Conservation (phyloP, 176 grass and related monocot genomes). For the Avena insularis region DNA sequence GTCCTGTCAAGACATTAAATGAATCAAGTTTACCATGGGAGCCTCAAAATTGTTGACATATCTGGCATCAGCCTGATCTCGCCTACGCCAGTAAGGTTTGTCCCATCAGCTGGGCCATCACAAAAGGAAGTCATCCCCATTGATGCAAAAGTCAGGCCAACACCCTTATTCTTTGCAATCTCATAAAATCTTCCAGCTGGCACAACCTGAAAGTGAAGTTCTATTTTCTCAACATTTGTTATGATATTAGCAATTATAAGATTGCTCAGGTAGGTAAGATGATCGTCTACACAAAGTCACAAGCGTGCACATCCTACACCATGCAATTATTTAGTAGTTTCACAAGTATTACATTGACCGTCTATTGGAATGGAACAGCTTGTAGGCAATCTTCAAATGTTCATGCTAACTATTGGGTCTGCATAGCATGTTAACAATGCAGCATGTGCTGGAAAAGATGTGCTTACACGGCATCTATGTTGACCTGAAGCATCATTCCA, state of each 20-base stretch:
- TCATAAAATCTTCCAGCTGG: slow-evolving; percentile 81
- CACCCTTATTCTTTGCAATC: slow-evolving; percentile 74
- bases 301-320: not conserved
- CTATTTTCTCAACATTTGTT: slow-evolving; percentile 4
- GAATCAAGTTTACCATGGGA: slow-evolving; percentile 82
- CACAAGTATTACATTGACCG: not conserved
- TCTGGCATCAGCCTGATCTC: slow-evolving; percentile 92
- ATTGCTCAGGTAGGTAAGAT: not conserved
- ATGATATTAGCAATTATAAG: not conserved
- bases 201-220: slow-evolving; percentile 70
- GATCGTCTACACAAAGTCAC: not conserved
- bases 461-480: slow-evolving; percentile 92
- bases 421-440: not conserved
- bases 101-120: slow-evolving; percentile 83
- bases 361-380: slow-evolving; percentile 11
- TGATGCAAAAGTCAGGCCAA: slow-evolving; percentile 76
- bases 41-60: slow-evolving; percentile 73
- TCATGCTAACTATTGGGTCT: slow-evolving; percentile 22
- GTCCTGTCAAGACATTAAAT: slow-evolving; percentile 10
- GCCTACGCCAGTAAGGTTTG: slow-evolving; percentile 87
- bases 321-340: slow-evolving; percentile 7
- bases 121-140: slow-evolving; percentile 88
- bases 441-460: slow-evolving; percentile 32
- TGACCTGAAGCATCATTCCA: slow-evolving; percentile 93
- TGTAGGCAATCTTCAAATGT: not conserved